A percentile compares a stretch with the other conserved stretches of the same genome.
phyloP scores from a whole-genome alignment of 257 asterid genomes.

The Petunia axillaris region DNA sequence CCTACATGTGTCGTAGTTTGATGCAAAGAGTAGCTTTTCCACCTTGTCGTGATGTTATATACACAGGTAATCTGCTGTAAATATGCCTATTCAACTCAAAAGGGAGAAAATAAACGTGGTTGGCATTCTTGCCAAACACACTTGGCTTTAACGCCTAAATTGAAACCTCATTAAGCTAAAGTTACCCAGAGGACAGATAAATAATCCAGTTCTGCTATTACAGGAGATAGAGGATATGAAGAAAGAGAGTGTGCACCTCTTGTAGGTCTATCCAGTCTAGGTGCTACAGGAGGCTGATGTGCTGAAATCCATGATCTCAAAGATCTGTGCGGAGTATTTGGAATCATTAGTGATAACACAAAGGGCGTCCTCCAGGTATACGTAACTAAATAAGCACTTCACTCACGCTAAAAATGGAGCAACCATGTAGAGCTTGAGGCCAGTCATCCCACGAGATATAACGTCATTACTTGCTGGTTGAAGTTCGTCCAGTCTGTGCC shows the following conservation, averaged over 20 bases:
- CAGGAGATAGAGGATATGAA: neutral
- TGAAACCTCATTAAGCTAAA: neutral
- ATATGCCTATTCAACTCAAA: neutral
- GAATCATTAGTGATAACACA: slow-evolving; percentile 1
- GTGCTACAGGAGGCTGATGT: slow-evolving; percentile 63
- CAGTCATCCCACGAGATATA: slow-evolving; percentile 76
- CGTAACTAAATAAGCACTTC: neutral
- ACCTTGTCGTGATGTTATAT: slow-evolving; percentile 4
- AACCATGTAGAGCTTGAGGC: slow-evolving; percentile 90
- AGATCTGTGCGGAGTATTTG: slow-evolving; percentile 52
- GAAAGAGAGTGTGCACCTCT: slow-evolving; percentile 53
- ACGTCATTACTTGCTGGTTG: slow-evolving; percentile 68
- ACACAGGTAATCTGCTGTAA: neutral
- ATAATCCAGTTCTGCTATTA: neutral
- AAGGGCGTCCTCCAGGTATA: neutral
- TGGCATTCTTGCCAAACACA: neutral
- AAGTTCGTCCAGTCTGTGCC: slow-evolving; percentile 87
- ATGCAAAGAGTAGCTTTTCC: slow-evolving; percentile 12
- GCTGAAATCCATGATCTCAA: slow-evolving; percentile 71
- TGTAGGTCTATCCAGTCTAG: slow-evolving; percentile 60
- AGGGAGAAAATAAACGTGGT: neutral
- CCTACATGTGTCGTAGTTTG: neutral
- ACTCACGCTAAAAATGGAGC: slow-evolving; percentile 83
- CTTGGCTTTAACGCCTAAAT: slow-evolving; percentile 4
- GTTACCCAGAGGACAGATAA: neutral